Evolutionary conservation across 805 yeast genomes (phyloP).

Genomic region (Lachancea fermentati): DNA sequence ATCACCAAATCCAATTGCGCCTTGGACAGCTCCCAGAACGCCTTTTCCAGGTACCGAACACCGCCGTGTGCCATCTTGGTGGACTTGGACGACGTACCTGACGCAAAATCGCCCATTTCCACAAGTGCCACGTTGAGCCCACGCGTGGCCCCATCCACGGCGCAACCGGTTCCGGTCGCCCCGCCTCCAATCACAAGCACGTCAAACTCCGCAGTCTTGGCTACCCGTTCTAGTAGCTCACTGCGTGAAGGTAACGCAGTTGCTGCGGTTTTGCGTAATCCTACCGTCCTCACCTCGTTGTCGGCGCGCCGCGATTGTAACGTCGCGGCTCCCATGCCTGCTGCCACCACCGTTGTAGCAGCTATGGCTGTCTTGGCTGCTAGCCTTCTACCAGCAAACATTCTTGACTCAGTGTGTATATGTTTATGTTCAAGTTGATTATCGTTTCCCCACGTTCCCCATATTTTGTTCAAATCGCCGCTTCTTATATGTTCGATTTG

Average conservation of each 20-base stretch:
- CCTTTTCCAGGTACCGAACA: slow-evolving; percentile 91
- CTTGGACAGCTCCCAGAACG: slow-evolving; percentile 85
- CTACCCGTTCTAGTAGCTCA: slow-evolving; percentile 44
- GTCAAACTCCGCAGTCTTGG: slow-evolving; percentile 54
- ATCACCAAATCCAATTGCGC: slow-evolving; percentile 84
- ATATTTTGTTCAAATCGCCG: neutral
- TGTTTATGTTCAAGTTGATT: neutral
- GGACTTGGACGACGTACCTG: slow-evolving; percentile 89
- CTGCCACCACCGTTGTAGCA: slow-evolving; percentile 8
- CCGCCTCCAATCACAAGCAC: slow-evolving; percentile 93
- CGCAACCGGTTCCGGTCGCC: slow-evolving; percentile 92
- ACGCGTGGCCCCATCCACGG: slow-evolving; percentile 84
- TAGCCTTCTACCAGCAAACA: slow-evolving; percentile 6
- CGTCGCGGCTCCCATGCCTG: slow-evolving; percentile 9
- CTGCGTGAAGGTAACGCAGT: slow-evolving; percentile 43
- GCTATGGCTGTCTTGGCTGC: neutral
- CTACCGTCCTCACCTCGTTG: slow-evolving; percentile 6
- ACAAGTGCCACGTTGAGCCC: slow-evolving; percentile 84
- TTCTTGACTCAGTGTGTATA: neutral
- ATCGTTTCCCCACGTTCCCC: neutral
- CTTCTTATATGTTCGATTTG: neutral
- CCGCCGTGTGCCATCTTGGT: slow-evolving; percentile 98
- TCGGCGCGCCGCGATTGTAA: slow-evolving; percentile 2
- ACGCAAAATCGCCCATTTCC: slow-evolving; percentile 85
- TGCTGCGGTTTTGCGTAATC: slow-evolving; percentile 2